Evolutionary conservation across 441 rosid species (phyloP).

Genomic region (Raphanus hybrid): DNA sequence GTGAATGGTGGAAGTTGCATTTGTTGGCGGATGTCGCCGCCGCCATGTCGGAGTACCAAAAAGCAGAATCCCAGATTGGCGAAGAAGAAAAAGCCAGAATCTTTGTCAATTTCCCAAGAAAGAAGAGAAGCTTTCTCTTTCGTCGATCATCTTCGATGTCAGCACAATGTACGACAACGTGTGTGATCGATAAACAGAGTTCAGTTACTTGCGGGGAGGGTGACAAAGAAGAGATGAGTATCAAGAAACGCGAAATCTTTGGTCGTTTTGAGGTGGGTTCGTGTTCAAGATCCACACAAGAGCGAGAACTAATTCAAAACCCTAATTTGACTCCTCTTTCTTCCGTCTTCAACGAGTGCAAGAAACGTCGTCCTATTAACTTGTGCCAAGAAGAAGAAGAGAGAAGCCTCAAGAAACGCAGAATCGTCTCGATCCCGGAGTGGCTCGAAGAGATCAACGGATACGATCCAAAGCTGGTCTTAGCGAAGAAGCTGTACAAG

Average conservation of each 20-base stretch:
- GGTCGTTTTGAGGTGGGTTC: neutral
- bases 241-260: neutral
- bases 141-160: neutral
- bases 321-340: neutral
- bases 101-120: neutral
- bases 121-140: neutral
- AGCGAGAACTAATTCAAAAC: neutral
- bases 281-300: neutral
- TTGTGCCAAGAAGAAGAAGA: neutral
- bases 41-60: neutral
- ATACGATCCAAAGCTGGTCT: neutral
- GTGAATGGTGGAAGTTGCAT: neutral
- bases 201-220: neutral
- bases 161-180: neutral
- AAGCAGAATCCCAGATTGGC: neutral
- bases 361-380: neutral
- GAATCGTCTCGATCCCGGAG: neutral
- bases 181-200: neutral
- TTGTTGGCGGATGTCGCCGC: neutral
- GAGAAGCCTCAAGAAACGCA: neutral
- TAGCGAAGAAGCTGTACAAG: neutral
- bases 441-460: neutral
- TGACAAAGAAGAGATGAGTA: neutral
- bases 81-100: neutral
- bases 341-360: slow-evolving; percentile 2